Percentiles rank a stretch among this genome's conserved stretches.
Conservation (phyloP, 2,329 filamentous ascomycete genomes). For the Lasiodiplodia theobromae region DNA sequence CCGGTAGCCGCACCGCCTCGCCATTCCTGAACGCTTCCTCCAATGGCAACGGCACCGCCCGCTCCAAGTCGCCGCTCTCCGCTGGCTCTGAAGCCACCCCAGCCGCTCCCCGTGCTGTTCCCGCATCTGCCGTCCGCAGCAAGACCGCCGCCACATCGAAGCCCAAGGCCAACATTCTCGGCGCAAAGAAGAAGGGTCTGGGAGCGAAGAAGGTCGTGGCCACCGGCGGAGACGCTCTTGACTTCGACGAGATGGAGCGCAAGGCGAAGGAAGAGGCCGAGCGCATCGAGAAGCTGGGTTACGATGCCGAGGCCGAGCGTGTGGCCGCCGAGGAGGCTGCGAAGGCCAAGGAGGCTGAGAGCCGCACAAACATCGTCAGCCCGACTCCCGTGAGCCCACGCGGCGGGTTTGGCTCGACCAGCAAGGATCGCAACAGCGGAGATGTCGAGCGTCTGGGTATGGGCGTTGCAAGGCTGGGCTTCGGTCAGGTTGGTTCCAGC, state of each 20-base stretch:
- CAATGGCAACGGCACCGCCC: conserved; percentile 68
- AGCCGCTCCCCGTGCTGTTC: conserved; percentile 71
- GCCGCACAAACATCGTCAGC: conserved; percentile 67
- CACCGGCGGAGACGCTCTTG: conserved; percentile 68
- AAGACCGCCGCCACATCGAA: conserved; percentile 72
- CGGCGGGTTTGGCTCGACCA: conserved; percentile 68
- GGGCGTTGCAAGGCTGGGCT: conserved; percentile 84
- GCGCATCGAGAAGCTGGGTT: conserved; percentile 92
- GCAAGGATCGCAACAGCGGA: conserved; percentile 65
- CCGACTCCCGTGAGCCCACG: conserved; percentile 78
- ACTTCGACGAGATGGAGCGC: conserved; percentile 97
- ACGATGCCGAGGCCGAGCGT: conserved; percentile 88
- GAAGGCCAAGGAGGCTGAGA: conserved; percentile 43
- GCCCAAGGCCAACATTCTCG: conserved; percentile 84
- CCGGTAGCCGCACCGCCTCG: conserved; percentile 81
- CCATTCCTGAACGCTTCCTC: conserved; percentile 80
- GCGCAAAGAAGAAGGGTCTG: conserved; percentile 69
- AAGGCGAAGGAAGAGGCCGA: conserved; percentile 98
- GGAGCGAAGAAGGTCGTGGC: conserved; percentile 72
- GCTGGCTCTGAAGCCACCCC: conserved; percentile 60
- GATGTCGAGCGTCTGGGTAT: conserved; percentile 91
- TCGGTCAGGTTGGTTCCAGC: conserved; percentile 78
- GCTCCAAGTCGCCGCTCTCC: conserved; percentile 80
- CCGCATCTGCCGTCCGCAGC: conserved; percentile 76
- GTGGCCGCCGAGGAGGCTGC: conserved; percentile 54